These are phyloP conservation scores for Schwanniomyces yamadae DNA, from an alignment of 805 yeast genomes.

Conservation along the genomic window DNA sequence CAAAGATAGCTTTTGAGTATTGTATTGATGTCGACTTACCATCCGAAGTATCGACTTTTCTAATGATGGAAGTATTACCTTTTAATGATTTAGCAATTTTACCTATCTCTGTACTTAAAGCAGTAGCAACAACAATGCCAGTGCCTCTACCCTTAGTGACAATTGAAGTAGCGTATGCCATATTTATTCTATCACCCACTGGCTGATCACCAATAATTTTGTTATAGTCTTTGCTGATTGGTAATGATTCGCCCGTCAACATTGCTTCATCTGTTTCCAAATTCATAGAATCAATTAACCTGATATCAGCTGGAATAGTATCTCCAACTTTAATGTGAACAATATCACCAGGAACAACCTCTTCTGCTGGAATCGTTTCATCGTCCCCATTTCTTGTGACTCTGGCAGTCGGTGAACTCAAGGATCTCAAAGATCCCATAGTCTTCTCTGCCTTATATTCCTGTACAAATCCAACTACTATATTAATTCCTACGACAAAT, in stretches of 20 bases:
- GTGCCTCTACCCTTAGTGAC: constrained; percentile 43
- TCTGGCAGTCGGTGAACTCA: constrained; percentile 47
- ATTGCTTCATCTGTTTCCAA: constrained; percentile 46
- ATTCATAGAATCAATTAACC: constrained; percentile 33
- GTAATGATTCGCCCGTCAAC: constrained; percentile 41
- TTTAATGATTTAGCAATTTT: constrained; percentile 37
- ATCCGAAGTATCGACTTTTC: constrained; percentile 35
- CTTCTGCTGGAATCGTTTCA: constrained; percentile 36
- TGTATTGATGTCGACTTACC: constrained; percentile 37
- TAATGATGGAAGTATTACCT: constrained; percentile 20
- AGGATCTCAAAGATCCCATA: constrained; percentile 47
- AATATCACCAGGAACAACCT: constrained; percentile 46
- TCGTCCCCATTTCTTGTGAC: constrained; percentile 44
- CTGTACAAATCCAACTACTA: constrained; percentile 50
- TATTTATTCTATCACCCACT: constrained; percentile 36
- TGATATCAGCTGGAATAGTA: constrained; percentile 43
- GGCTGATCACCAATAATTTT: constrained; percentile 36
- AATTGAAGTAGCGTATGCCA: constrained; percentile 36
- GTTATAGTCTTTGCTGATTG: constrained; percentile 35
- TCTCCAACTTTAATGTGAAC: constrained; percentile 42
- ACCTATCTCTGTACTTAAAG: constrained; percentile 42
- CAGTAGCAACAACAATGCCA: constrained; percentile 40
- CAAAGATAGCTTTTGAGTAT: constrained; percentile 32
- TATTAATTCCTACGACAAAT: constrained; percentile 44
- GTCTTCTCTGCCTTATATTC: constrained; percentile 52